phyloP scores from a whole-genome alignment of 352 stramenopile genomes.

The Thalassiosira livingstoniorum region DNA sequence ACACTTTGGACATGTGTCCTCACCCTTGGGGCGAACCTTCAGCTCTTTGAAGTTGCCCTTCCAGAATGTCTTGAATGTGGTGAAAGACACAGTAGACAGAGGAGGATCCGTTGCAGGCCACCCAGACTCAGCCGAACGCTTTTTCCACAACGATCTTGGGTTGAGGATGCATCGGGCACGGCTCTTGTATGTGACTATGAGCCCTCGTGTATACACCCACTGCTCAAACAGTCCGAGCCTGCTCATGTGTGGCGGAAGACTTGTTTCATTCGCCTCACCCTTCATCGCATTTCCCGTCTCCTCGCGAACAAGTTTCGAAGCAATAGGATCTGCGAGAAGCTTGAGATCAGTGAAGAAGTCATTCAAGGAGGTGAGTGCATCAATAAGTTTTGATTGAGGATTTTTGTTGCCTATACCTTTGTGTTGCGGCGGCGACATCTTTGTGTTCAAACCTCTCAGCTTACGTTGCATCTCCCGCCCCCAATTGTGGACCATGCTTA shows the following conservation, averaged over 20 bases:
- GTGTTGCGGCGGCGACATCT: too few species aligned
- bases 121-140: neutral
- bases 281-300: neutral
- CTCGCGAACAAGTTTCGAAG: neutral
- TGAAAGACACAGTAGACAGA: neutral
- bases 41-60: neutral
- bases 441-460: too few species aligned
- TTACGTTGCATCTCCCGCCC: too few species aligned
- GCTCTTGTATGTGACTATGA: neutral
- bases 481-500: too few species aligned
- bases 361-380: neutral
- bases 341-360: neutral
- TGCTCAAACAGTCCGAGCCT: neutral
- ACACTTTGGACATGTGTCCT: constrained; percentile 11
- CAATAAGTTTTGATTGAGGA: neutral
- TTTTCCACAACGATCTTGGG: neutral
- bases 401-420: neutral
- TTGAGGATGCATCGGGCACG: too few species aligned
- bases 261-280: neutral
- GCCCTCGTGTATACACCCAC: neutral
- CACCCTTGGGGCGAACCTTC: neutral
- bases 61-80: constrained; percentile 1
- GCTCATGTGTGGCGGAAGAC: neutral
- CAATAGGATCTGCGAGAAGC: neutral
- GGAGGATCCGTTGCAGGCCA: neutral